Conservation (phyloP, 192 early-diverging fungal species). For the Kickxella alabastrina region DNA sequence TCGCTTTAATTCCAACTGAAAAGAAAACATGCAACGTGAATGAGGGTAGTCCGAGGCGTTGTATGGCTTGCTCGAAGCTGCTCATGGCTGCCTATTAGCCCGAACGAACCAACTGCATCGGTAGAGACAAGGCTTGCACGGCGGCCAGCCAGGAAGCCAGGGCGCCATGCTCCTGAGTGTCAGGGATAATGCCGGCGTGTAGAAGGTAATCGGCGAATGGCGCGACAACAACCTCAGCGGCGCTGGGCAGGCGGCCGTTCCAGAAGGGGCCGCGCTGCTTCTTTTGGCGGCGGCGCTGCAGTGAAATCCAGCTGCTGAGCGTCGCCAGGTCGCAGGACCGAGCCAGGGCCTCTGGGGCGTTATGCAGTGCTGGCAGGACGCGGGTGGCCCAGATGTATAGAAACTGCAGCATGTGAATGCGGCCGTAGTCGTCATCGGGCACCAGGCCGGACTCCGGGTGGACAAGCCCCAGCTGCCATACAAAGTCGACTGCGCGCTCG, state of each 20-base stretch:
- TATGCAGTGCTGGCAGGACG: conserved; percentile 6
- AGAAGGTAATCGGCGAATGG: conserved; percentile 20
- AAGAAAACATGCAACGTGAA: neutral
- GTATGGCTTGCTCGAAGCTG: too few relatives aligned
- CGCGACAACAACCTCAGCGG: conserved; percentile 18
- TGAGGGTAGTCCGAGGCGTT: too few relatives aligned
- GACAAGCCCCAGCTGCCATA: conserved; percentile 17
- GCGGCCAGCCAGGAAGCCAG: conserved; percentile 24
- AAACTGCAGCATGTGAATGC: conserved; percentile 14
- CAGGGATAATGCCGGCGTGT: conserved; percentile 9
- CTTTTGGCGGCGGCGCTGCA: conserved; percentile 3
- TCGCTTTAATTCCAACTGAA: neutral
- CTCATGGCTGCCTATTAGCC: too few relatives aligned
- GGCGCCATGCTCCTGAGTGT: conserved; percentile 6
- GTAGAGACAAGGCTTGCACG: conserved; percentile 1
- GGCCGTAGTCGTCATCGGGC: conserved; percentile 11
- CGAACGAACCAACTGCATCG: neutral
- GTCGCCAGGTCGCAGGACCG: conserved; percentile 7
- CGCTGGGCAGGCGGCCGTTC: conserved; percentile 10
- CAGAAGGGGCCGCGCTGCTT: conserved; percentile 24
- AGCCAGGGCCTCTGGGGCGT: neutral
- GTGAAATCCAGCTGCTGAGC: conserved; percentile 14
- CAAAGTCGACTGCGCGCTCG: conserved; percentile 7
- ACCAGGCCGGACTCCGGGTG: conserved; percentile 20
- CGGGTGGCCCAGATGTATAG: conserved; percentile 7